These are phyloP conservation scores for Botryotinia calthae DNA, from an alignment of 2,329 filamentous ascomycete species.

Conservation along the genomic window DNA sequence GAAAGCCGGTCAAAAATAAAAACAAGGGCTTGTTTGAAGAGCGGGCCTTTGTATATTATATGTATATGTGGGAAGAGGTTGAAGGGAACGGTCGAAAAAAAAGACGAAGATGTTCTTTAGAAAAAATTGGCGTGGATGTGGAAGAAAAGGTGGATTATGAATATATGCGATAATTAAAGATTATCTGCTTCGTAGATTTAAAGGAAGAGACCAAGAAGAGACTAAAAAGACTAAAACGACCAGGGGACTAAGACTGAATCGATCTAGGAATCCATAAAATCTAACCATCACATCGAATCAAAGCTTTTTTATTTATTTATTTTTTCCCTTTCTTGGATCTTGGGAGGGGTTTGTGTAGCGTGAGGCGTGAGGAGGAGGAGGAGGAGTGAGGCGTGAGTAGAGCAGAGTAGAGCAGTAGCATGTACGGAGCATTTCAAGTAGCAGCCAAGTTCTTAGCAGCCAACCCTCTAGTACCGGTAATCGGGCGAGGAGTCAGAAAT, in stretches of 20 bases:
- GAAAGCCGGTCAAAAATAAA: not conserved
- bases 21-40: slow-evolving; percentile 31
- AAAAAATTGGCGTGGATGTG: too few relatives aligned
- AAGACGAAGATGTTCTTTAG: not conserved
- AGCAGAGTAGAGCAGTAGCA: too few relatives aligned
- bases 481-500: not conserved
- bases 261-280: not conserved
- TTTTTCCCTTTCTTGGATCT: not conserved
- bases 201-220: not conserved
- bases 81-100: not conserved
- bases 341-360: not conserved
- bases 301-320: not conserved
- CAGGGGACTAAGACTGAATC: not conserved
- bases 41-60: slow-evolving; percentile 21
- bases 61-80: slow-evolving; percentile 19
- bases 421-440: not conserved
- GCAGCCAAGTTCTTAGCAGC: not conserved
- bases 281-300: not conserved
- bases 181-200: not conserved
- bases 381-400: not conserved
- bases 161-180: not conserved
- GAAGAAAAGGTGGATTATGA: not conserved
- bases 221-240: not conserved
- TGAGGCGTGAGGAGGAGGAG: not conserved
- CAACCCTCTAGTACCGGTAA: not conserved